Evolutionary conservation across 306 rosid species (phyloP).

Genomic region (Malus orientalis): DNA sequence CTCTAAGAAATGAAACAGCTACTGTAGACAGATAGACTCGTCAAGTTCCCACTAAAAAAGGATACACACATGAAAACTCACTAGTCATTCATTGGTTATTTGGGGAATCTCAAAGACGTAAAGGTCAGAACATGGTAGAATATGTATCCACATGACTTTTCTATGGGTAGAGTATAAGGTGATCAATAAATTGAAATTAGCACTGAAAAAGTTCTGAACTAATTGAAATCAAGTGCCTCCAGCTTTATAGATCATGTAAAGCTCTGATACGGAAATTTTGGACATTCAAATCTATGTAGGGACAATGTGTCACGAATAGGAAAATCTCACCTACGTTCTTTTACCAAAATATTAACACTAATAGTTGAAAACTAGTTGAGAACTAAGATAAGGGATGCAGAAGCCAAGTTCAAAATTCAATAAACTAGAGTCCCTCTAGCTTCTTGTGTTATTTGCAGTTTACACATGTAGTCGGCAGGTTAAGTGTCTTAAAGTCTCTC

Average conservation of each 20-base stretch:
- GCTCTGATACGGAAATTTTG: background rate
- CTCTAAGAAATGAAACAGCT: background rate
- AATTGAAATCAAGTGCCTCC: background rate
- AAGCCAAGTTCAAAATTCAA: no score
- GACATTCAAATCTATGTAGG: background rate
- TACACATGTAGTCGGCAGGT: no score
- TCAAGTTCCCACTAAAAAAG: background rate
- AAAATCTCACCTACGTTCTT: background rate
- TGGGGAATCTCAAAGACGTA: background rate
- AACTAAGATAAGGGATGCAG: background rate
- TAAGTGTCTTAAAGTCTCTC: background rate
- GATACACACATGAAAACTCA: background rate
- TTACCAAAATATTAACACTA: background rate
- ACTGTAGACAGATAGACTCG: background rate
- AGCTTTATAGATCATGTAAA: background rate
- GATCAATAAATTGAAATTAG: no score
- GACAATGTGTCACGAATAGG: background rate
- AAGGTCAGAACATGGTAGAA: background rate
- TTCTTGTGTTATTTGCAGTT: no score
- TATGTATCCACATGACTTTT: background rate
- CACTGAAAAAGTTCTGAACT: no score
- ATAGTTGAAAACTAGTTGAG: background rate
- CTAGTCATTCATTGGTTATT: background rate
- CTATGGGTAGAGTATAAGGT: no score
- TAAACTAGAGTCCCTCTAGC: no score